These are phyloP conservation scores for Inga leiocalycina DNA, from an alignment of 306 rosid genomes.

Conservation along the genomic window DNA sequence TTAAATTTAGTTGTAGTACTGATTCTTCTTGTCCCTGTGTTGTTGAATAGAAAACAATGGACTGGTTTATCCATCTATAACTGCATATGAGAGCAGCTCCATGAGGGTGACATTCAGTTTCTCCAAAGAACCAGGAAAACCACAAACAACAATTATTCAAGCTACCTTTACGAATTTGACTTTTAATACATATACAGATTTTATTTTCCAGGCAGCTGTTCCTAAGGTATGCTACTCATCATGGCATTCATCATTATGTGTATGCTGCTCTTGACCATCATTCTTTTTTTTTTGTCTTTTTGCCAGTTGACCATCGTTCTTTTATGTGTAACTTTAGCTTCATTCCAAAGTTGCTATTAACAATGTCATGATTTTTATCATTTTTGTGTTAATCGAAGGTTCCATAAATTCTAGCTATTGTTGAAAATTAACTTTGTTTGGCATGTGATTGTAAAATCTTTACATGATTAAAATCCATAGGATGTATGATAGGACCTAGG, in stretches of 20 bases:
- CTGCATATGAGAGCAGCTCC: slow-evolving; percentile 86
- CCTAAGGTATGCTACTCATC: slow-evolving; percentile 72
- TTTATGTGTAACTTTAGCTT: slow-evolving; percentile 16
- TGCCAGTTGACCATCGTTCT: neutral
- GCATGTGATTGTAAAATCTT: slow-evolving; percentile 13
- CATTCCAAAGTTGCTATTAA: slow-evolving; percentile 11
- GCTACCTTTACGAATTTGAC: slow-evolving; percentile 83
- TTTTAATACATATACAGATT: slow-evolving; percentile 61
- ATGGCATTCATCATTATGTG: slow-evolving; percentile 26
- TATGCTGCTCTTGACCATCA: slow-evolving; percentile 17
- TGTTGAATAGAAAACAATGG: slow-evolving; percentile 68
- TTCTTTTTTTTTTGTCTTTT: neutral
- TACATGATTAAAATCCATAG: neutral
- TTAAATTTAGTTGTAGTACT: slow-evolving; percentile 28
- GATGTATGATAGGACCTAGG: neutral
- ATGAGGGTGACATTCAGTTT: slow-evolving; percentile 78
- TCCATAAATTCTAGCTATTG: slow-evolving; percentile 5
- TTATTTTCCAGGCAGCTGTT: slow-evolving; percentile 98
- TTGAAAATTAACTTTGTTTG: slow-evolving; percentile 9
- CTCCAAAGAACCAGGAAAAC: slow-evolving; percentile 79
- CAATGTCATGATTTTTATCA: slow-evolving; percentile 3
- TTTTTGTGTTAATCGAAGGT: slow-evolving; percentile 13
- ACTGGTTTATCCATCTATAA: slow-evolving; percentile 74
- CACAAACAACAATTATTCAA: slow-evolving; percentile 75
- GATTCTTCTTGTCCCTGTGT: slow-evolving; percentile 30